Base-by-base conservation (phyloP, 1,139 yeast species). In the Pichia kudriavzevii region DNA sequence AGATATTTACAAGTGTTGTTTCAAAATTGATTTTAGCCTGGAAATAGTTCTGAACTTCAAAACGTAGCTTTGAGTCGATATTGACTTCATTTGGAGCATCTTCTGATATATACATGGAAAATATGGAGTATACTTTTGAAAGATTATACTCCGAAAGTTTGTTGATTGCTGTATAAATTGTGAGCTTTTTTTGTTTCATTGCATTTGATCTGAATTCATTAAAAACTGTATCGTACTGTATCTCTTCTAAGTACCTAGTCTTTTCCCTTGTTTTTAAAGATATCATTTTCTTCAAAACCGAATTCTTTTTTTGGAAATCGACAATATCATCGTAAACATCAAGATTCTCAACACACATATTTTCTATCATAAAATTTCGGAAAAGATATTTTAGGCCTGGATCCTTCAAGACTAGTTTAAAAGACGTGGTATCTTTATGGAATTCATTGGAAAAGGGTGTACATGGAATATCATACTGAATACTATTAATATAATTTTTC, bases 341-440 rank as follows among this genome's bases (percentile, higher is more conserved):
- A 15, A 85, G 58, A 47, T 84, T 85, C 52, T 88, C 97, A 4
- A 69, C 70, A 53, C 95, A 84, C 42, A 67, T 69, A 37, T 76
- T 81, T 13, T 65, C 67, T 31, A 68, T 73, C 35, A 87, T 59
- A 52, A 82, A 85, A 17, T 64, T 63, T 38, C 74, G 66, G 56
- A 88, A 85, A 10, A 85, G 60, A 43, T 75, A 71, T 34, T 79
- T 66, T 60, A 80, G 60, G 0, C 94, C 97, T 0, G 96, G 95
- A 51, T 88, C 96, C 4, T 59, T 59, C 12, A 87, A 53, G 4
- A 82, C 66, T 9, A 64, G 63, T 26, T 63, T 58, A 24, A 84
- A 63, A 44, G 19, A 56, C 30, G 23, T 10, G n/a, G 25, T 16
- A 20, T 28, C 20, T n/a, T 32, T 28, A 10, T 24, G 17, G 7